Conservation (phyloP, 1,139 yeast genomes). For the Blastobotrys buckinghamii region DNA sequence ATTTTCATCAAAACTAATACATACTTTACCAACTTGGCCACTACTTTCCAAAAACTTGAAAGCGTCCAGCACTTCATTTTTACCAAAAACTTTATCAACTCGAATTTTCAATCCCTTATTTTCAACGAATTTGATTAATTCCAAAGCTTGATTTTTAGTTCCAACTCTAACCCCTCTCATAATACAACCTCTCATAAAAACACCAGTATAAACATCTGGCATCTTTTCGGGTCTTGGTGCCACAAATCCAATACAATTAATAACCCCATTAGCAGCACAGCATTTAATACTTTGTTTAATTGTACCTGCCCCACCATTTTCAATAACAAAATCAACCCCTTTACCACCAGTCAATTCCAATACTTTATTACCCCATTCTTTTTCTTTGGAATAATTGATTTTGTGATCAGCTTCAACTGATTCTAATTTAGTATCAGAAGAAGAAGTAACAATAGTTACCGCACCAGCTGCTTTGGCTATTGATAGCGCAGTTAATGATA, state of each 20-base stretch:
- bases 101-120: slow-evolving; percentile 13
- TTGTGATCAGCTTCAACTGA: slow-evolving; percentile 13
- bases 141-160: slow-evolving; percentile 10
- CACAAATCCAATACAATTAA: slow-evolving; percentile 16
- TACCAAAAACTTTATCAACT: slow-evolving; percentile 14
- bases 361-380: slow-evolving; percentile 17
- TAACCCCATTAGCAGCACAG: slow-evolving; percentile 14
- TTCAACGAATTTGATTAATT: slow-evolving; percentile 15
- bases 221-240: slow-evolving; percentile 13
- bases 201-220: slow-evolving; percentile 12
- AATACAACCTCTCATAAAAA: slow-evolving; percentile 11
- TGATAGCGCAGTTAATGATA: slow-evolving; percentile 16
- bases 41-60: slow-evolving; percentile 13
- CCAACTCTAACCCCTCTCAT: slow-evolving; percentile 18
- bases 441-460: slow-evolving; percentile 16
- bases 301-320: slow-evolving; percentile 18
- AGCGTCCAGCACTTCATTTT: slow-evolving; percentile 15
- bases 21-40: slow-evolving; percentile 17
- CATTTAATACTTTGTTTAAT: slow-evolving; percentile 13
- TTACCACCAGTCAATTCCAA: slow-evolving; percentile 13
- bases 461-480: slow-evolving; percentile 22
- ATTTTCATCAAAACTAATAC: slow-evolving; percentile 7
- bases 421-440: slow-evolving; percentile 18
- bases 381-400: slow-evolving; percentile 14
- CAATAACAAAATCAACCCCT: slow-evolving; percentile 16